phyloP scores from a whole-genome alignment of 805 yeast species.

The Metschnikowia drakensbergensis region DNA sequence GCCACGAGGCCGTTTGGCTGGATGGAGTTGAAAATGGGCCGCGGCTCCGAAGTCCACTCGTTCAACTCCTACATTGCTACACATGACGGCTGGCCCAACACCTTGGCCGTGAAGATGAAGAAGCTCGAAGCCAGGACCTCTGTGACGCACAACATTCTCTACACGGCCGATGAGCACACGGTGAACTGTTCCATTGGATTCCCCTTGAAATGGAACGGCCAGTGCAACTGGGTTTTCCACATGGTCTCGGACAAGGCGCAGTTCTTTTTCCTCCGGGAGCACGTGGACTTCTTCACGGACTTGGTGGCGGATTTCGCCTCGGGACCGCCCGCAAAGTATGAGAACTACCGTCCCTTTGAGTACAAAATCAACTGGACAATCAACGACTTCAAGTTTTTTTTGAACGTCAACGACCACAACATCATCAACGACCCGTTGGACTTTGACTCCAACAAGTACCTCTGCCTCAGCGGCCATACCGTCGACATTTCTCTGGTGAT shows the following conservation, averaged over 20 bases:
- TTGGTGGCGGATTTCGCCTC: slow-evolving; percentile 70
- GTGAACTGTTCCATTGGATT: slow-evolving; percentile 56
- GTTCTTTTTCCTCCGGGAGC: slow-evolving; percentile 76
- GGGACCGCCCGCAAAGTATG: slow-evolving; percentile 70
- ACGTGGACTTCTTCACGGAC: slow-evolving; percentile 68
- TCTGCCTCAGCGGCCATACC: slow-evolving; percentile 66
- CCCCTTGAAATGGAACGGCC: slow-evolving; percentile 83
- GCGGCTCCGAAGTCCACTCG: slow-evolving; percentile 47
- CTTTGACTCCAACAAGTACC: slow-evolving; percentile 69
- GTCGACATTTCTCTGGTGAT: slow-evolving; percentile 46
- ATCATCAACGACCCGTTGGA: slow-evolving; percentile 88
- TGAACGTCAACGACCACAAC: slow-evolving; percentile 84
- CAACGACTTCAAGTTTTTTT: slow-evolving; percentile 51
- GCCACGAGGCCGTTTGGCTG: slow-evolving; percentile 71
- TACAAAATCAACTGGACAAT: slow-evolving; percentile 62
- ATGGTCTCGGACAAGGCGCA: slow-evolving; percentile 50
- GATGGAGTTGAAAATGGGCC: slow-evolving; percentile 68
- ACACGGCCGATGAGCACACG: slow-evolving; percentile 56
- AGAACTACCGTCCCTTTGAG: slow-evolving; percentile 66
- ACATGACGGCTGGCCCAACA: slow-evolving; percentile 53
- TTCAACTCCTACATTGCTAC: slow-evolving; percentile 53
- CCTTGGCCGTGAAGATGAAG: slow-evolving; percentile 41
- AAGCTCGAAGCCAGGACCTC: slow-evolving; percentile 71
- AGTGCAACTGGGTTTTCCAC: slow-evolving; percentile 62
- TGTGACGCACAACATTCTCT: slow-evolving; percentile 81